These are phyloP conservation scores for Nepenthes mirabilis DNA, from an alignment of 148 eudicot genomes.

Conservation along the genomic window DNA sequence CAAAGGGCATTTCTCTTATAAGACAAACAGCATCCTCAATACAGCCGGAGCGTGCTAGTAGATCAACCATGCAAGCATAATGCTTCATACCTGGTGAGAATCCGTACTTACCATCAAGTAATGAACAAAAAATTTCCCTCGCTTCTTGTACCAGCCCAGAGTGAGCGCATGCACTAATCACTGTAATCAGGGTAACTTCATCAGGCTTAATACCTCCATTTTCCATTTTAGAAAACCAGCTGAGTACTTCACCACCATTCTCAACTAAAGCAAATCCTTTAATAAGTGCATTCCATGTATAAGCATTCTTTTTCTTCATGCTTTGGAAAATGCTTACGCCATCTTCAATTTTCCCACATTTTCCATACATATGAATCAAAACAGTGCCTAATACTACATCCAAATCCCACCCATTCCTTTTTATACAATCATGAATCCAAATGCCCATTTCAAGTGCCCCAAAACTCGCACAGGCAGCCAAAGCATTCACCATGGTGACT, in stretches of 20 bases:
- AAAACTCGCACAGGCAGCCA: slow-evolving; percentile 27
- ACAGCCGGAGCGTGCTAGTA: slow-evolving; percentile 25
- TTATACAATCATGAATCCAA: slow-evolving; percentile 25
- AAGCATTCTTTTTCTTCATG: slow-evolving; percentile 28
- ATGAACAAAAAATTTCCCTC: slow-evolving; percentile 13
- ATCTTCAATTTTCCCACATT: slow-evolving; percentile 25
- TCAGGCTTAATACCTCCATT: slow-evolving; percentile 22
- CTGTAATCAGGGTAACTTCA: slow-evolving; percentile 27
- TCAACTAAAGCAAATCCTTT: slow-evolving; percentile 28
- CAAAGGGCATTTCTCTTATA: slow-evolving; percentile 22
- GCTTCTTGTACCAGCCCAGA: slow-evolving; percentile 27
- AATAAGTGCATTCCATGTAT: slow-evolving; percentile 32
- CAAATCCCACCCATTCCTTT: slow-evolving; percentile 26
- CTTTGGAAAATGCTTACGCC: slow-evolving; percentile 21
- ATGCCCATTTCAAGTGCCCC: slow-evolving; percentile 36
- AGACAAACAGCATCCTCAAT: slow-evolving; percentile 28
- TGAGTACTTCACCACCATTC: slow-evolving; percentile 23
- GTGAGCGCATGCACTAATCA: slow-evolving; percentile 38
- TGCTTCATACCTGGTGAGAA: slow-evolving; percentile 28
- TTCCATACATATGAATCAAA: slow-evolving; percentile 43
- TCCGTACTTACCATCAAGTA: slow-evolving; percentile 20
- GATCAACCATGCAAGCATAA: slow-evolving; percentile 32
- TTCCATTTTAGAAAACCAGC: slow-evolving; percentile 30
- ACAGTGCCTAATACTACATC: slow-evolving; percentile 34
- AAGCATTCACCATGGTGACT: slow-evolving; percentile 39